These are phyloP conservation scores for Stachybotrys elegans DNA, from an alignment of 2,329 filamentous ascomycete genomes.

Conservation along the genomic window DNA sequence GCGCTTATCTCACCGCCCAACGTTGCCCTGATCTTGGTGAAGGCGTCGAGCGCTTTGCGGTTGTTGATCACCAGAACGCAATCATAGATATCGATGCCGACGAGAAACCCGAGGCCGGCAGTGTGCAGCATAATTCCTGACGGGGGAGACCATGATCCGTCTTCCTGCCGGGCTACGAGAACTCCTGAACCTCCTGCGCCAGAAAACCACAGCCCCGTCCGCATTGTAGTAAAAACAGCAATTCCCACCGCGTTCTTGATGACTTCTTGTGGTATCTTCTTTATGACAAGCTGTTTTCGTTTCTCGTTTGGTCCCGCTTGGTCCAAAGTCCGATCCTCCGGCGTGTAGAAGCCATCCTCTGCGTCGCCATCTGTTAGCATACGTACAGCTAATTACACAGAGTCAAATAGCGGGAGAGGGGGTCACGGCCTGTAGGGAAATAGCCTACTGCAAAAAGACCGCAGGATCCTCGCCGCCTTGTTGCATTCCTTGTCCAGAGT, in stretches of 20 bases:
- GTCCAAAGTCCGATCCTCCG: slow-evolving; percentile 18
- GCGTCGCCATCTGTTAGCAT: not conserved
- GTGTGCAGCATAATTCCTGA: slow-evolving; percentile 79
- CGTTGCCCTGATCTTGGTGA: slow-evolving; percentile 68
- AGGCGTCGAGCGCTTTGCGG: slow-evolving; percentile 67
- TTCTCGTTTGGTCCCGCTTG: not conserved
- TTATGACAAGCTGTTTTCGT: slow-evolving; percentile 39
- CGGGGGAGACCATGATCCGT: slow-evolving; percentile 71
- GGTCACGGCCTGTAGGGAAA: not conserved
- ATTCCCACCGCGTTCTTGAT: slow-evolving; percentile 62
- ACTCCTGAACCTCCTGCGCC: slow-evolving; percentile 64
- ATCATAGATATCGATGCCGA: slow-evolving; percentile 82
- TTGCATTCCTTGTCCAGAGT: slow-evolving; percentile 83
- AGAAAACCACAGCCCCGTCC: slow-evolving; percentile 60
- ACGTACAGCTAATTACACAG: not conserved
- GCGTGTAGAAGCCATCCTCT: slow-evolving; percentile 50
- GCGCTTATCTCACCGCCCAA: slow-evolving; percentile 74
- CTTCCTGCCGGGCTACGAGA: slow-evolving; percentile 55
- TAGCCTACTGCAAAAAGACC: slow-evolving; percentile 76
- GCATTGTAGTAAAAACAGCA: slow-evolving; percentile 67
- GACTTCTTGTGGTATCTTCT: slow-evolving; percentile 51
- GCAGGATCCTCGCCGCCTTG: slow-evolving; percentile 79
- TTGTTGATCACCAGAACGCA: slow-evolving; percentile 83
- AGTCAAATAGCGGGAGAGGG: not conserved
- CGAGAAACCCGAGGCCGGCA: slow-evolving; percentile 70